Base-by-base conservation (phyloP, 306 rosid species). In the Cicer chorassanicum region DNA sequence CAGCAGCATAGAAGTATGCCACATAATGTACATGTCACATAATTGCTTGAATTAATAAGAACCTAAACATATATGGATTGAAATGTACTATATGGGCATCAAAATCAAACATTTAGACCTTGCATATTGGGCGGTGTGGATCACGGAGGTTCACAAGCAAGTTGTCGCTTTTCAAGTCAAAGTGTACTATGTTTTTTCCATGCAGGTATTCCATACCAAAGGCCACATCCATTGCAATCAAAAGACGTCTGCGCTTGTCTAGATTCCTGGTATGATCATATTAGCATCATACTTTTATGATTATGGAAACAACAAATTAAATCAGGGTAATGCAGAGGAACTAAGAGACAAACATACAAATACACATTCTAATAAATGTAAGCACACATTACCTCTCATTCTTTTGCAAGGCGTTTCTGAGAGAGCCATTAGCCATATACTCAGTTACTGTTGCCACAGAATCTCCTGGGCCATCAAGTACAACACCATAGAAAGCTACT, bases 121-220 rank as follows among this genome's bases (percentile, higher is more conserved):
- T 91, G 89, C 98, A 91, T 73, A 91, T 91, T n/a, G 98, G 96
- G 75, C 93, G 92, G 76, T 88, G 97, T 46, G 96, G 86, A 84
- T 91, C 97, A 51, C 97, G 86, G 73, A 93, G 97, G 81, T 93
- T 93, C 77, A 93, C 98, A 19, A 93, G 92, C 71, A 93, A 81
- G 84, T 93, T 93, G 86, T 93, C 98, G 73, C 98, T 91, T 88
- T 93, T 93, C 86, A 93, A 85, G 85, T 93, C 97, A 77, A 93
- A 93, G 87, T 93, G 98, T 50, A 93, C 98, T 62, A 93, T 88
- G 69, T 91, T 93, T 84, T 87, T 93, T 67, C 90, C 96, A 82
- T 93, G 98, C 85, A 93, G 75, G 57, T 93, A 93, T 82, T 93
- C 98, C 98, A 93, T 91, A 65, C 98, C 98, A 78, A 89, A 93